Percentiles rank a stretch among this genome's conserved stretches.
phyloP scores from a whole-genome alignment of 306 rosid genomes.

The Gillenia trifoliata region DNA sequence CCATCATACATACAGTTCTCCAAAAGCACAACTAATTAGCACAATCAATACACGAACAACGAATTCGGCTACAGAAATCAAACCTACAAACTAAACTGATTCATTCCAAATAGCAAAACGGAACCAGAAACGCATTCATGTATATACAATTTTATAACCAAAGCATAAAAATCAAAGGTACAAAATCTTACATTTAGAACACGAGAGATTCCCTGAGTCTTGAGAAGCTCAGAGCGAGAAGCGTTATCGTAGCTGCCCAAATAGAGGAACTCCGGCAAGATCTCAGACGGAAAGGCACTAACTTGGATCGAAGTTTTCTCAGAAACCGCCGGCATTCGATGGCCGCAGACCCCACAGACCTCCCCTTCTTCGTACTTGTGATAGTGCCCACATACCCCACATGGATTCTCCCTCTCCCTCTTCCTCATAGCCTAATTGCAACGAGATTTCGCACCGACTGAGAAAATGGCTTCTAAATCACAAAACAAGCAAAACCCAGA shows the following conservation, averaged over 20 bases:
- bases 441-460: constrained; percentile 21
- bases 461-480: constrained; percentile 19
- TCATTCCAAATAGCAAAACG: background rate
- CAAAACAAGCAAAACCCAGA: constrained; percentile 33
- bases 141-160: background rate
- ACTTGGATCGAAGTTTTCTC: constrained; percentile 69
- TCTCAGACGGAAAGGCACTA: constrained; percentile 88
- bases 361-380: constrained; percentile 98
- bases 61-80: background rate
- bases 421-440: constrained; percentile 62
- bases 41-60: background rate
- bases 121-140: background rate
- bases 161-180: background rate
- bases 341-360: constrained; percentile 95
- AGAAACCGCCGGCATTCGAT: constrained; percentile 66
- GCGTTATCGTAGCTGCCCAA: constrained; percentile 98
- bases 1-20: background rate
- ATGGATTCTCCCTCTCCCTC: constrained; percentile 98
- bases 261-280: constrained; percentile 85
- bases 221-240: constrained; percentile 91
- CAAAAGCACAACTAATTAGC: background rate
- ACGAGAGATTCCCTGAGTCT: constrained; percentile 92
- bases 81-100: background rate
- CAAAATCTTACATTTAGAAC: constrained; percentile 69
- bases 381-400: constrained; percentile 96